phyloP scores from a whole-genome alignment of 83 land plant species.

The Picea mariana region DNA sequence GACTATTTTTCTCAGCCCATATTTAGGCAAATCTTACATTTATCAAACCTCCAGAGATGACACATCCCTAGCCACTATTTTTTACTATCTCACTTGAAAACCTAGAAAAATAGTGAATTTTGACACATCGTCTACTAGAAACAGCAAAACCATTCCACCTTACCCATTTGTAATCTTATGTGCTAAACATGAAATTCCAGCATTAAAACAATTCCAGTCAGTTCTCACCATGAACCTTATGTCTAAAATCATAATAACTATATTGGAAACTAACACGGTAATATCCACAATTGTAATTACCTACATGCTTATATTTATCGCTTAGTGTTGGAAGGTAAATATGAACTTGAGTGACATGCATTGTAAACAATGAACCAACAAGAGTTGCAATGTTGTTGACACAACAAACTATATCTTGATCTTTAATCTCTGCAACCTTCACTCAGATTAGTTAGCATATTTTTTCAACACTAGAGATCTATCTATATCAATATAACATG shows the following conservation, averaged over 20 bases:
- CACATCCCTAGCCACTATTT: too few species aligned
- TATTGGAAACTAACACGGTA: background rate
- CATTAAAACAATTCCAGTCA: background rate
- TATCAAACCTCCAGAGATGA: too few species aligned
- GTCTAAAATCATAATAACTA: background rate
- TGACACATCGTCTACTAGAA: background rate
- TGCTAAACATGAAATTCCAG: background rate
- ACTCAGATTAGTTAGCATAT: background rate
- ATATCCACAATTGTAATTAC: background rate
- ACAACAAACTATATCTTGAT: constrained; percentile 71
- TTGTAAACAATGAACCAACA: constrained; percentile 78
- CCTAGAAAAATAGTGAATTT: too few species aligned
- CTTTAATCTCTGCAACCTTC: constrained; percentile 45
- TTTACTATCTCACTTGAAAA: too few species aligned
- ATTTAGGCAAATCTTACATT: too few species aligned
- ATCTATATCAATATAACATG: background rate
- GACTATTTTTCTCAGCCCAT: too few species aligned
- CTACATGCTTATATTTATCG: constrained; percentile 76
- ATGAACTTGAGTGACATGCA: constrained; percentile 79
- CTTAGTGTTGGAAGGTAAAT: constrained; percentile 80
- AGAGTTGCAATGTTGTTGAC: constrained; percentile 89
- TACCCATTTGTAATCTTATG: background rate
- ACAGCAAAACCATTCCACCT: background rate
- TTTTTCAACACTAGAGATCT: background rate
- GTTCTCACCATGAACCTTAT: background rate